These are phyloP conservation scores for Pseudogymnoascus sp. DNA, from an alignment of 2,329 filamentous ascomycete species.

Conservation along the genomic window DNA sequence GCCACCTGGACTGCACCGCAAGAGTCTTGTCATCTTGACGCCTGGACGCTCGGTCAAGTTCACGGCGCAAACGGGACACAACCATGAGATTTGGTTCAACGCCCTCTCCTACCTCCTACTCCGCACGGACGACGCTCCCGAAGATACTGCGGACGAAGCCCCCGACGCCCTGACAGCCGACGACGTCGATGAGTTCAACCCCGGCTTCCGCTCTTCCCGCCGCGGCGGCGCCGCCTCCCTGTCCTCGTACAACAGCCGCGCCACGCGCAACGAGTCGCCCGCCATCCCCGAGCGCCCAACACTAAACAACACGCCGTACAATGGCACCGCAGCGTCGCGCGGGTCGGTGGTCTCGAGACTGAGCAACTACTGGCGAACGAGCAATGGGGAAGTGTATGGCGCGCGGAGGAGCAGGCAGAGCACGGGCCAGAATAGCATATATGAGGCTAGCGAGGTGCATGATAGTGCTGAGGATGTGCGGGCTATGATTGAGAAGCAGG, in stretches of 20 bases:
- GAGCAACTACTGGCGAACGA: conserved; percentile 46
- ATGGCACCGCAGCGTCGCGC: conserved; percentile 19
- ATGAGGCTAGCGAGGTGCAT: conserved; percentile 50
- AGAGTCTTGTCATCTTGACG: conserved; percentile 84
- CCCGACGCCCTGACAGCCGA: conserved; percentile 47
- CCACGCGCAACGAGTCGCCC: conserved; percentile 59
- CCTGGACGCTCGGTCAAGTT: conserved; percentile 87
- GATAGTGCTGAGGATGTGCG: conserved; percentile 80
- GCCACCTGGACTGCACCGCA: conserved; percentile 87
- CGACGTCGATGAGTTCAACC: conserved; percentile 76
- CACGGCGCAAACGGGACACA: conserved; percentile 84
- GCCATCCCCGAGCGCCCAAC: conserved; percentile 29
- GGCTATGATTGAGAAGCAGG: conserved; percentile 69
- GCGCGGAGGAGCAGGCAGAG: conserved; percentile 47
- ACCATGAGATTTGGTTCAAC: conserved; percentile 98
- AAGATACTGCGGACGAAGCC: conserved; percentile 51
- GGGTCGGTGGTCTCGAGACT: conserved; percentile 44
- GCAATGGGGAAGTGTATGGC: conserved; percentile 34
- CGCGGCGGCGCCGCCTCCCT: conserved; percentile 56
- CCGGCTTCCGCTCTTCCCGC: conserved; percentile 38
- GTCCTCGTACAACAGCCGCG: conserved; percentile 73
- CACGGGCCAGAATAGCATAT: conserved; percentile 40
- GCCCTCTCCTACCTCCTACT: conserved; percentile 87
- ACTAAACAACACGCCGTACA: conserved; percentile 34
- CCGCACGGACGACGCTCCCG: conserved; percentile 55